These are phyloP conservation scores for Claviceps purpurea DNA, from an alignment of 2,329 filamentous ascomycete genomes.

Conservation along the genomic window DNA sequence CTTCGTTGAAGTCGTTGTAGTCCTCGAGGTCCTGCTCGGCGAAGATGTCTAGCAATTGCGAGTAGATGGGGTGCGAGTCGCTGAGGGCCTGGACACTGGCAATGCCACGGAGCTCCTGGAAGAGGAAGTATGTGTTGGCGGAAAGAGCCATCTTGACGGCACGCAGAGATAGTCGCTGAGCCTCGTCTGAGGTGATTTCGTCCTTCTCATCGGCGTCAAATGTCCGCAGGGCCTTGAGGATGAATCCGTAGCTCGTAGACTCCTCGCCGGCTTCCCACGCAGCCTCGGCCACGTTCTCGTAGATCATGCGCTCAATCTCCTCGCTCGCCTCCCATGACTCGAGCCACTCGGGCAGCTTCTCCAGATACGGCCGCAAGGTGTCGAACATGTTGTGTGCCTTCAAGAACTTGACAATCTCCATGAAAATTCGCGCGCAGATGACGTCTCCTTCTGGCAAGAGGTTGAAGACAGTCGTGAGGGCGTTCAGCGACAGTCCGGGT, in stretches of 20 bases:
- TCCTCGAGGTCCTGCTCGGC: constrained; percentile 88
- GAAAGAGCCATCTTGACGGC: constrained; percentile 41
- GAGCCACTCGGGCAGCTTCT: constrained; percentile 72
- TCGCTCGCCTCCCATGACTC: constrained; percentile 68
- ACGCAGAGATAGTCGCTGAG: constrained; percentile 45
- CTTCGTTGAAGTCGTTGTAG: constrained; percentile 88
- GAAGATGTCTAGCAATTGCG: constrained; percentile 90
- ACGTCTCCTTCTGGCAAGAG: constrained; percentile 64
- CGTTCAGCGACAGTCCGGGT: constrained; percentile 71
- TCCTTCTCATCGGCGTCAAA: constrained; percentile 43
- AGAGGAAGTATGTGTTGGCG: constrained; percentile 48
- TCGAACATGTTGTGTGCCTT: constrained; percentile 67
- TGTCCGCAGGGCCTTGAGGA: constrained; percentile 47
- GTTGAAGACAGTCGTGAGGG: constrained; percentile 95
- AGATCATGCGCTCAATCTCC: constrained; percentile 75
- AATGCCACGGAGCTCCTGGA: constrained; percentile 70
- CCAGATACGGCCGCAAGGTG: constrained; percentile 67
- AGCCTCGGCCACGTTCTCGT: constrained; percentile 67
- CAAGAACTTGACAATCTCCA: constrained; percentile 77
- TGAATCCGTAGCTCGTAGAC: constrained; percentile 53
- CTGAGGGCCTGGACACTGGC: constrained; percentile 75
- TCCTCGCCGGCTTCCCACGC: constrained; percentile 67
- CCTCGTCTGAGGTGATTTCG: constrained; percentile 44
- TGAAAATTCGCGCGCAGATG: constrained; percentile 78
- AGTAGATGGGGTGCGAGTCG: constrained; percentile 72